Evolutionary conservation across 306 rosid species (phyloP).

Genomic region (Vicia sativa): DNA sequence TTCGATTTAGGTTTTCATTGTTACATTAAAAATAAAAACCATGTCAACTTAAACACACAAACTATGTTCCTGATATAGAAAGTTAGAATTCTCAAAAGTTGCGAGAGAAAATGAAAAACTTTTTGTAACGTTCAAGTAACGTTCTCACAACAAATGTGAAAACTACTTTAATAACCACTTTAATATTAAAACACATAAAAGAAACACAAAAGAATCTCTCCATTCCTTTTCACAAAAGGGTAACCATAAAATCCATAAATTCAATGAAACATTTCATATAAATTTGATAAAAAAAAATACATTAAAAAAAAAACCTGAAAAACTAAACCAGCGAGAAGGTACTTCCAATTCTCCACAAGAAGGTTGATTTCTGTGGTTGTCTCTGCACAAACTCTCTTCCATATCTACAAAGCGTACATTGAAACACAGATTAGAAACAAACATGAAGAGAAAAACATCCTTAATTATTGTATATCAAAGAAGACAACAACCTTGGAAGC

Average conservation of each 20-base stretch:
- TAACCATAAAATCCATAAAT: conserved; percentile 8
- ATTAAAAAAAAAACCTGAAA: conserved; percentile 61
- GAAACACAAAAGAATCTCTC: conserved; percentile 28
- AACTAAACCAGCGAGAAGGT: conserved; percentile 78
- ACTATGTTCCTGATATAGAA: conserved; percentile 14
- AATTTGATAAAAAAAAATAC: conserved; percentile 7
- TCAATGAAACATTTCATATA: conserved; percentile 7
- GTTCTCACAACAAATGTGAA: conserved; percentile 41
- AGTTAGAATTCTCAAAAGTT: conserved; percentile 31
- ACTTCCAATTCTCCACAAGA: conserved; percentile 82
- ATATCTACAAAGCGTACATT: conserved; percentile 61
- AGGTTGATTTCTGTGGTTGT: conserved; percentile 77
- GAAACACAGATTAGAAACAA: conserved; percentile 23
- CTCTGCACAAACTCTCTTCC: conserved; percentile 69
- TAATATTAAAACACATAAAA: conserved; percentile 6
- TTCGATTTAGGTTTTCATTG: conserved; percentile 19
- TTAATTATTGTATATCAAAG: neutral
- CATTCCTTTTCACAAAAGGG: conserved; percentile 29
- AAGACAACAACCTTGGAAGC: conserved; percentile 70
- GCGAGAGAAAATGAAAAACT: conserved; percentile 33
- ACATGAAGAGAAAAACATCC: neutral
- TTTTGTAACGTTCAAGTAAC: conserved; percentile 43
- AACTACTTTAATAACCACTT: conserved; percentile 35
- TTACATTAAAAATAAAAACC: conserved; percentile 6
- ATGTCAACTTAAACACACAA: conserved; percentile 16